Percentiles rank a stretch among this genome's conserved stretches.
Conservation (phyloP, 2,329 filamentous ascomycete genomes). For the Diplodia seriata region DNA sequence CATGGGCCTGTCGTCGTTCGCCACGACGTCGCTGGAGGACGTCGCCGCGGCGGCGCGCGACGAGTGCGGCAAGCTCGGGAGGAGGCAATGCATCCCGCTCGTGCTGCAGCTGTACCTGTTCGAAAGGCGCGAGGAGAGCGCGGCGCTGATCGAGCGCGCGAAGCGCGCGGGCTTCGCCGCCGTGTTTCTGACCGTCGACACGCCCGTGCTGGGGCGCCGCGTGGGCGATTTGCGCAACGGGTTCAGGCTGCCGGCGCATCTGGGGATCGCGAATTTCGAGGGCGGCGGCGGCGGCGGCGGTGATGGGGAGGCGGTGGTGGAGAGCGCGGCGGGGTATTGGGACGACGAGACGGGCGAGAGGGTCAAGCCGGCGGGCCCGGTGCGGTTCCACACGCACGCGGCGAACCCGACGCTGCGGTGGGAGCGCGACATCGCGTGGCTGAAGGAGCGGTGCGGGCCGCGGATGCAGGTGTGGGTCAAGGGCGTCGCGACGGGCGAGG, state of each 20-base stretch:
- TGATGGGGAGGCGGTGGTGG: constrained; percentile 67
- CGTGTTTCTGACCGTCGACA: constrained; percentile 66
- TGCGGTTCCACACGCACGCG: constrained; percentile 21
- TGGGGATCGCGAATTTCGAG: constrained; percentile 10
- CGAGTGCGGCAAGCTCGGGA: constrained; percentile 32
- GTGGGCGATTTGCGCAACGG: constrained; percentile 55
- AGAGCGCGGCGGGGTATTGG: constrained; percentile 70
- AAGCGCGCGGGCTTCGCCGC: constrained; percentile 56
- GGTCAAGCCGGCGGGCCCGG: neutral
- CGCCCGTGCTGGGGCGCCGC: constrained; percentile 64
- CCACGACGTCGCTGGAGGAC: constrained; percentile 51
- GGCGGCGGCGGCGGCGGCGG: constrained; percentile 57
- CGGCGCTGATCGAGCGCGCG: constrained; percentile 57
- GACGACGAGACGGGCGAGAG: constrained; percentile 60
- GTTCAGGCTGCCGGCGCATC: constrained; percentile 44
- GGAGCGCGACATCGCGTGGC: constrained; percentile 57
- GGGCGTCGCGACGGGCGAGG: constrained; percentile 48
- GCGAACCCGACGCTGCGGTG: constrained; percentile 46
- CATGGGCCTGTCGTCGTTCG: constrained; percentile 49
- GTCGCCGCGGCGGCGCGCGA: constrained; percentile 55
- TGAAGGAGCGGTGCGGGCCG: constrained; percentile 47
- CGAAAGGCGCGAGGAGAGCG: constrained; percentile 60
- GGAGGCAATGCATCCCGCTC: constrained; percentile 45
- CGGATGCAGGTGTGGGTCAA: constrained; percentile 36
- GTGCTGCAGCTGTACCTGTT: constrained; percentile 71